Percentiles rank a stretch among this genome's conserved stretches.
Conservation (phyloP, 495 filamentous ascomycete genomes). For the Xylaria flabelliformis region DNA sequence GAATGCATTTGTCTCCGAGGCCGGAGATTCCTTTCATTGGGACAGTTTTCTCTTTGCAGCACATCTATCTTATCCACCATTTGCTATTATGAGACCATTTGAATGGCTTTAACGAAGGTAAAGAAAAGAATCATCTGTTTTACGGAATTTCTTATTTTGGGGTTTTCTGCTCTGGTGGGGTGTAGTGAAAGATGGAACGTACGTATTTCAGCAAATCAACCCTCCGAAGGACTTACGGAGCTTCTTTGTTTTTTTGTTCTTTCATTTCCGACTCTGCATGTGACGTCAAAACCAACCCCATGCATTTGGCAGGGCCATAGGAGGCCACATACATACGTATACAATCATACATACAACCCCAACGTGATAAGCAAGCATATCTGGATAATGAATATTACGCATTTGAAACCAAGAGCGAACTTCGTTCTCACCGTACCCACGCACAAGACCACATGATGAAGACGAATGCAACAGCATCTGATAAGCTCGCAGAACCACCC, state of each 20-base stretch:
- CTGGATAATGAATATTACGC: not conserved
- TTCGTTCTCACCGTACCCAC: not conserved
- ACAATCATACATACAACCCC: not conserved
- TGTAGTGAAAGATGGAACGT: not conserved
- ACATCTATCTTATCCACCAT: not conserved
- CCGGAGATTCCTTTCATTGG: not conserved
- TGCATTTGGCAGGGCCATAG: not conserved
- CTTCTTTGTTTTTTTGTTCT: conserved; percentile 6
- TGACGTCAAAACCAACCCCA: conserved; percentile 12
- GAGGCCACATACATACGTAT: not conserved
- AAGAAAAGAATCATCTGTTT: not conserved
- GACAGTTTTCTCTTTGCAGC: not conserved
- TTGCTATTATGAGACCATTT: not conserved
- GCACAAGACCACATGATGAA: not conserved
- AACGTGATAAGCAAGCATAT: not conserved
- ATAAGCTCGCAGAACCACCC: not conserved
- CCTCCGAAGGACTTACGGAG: conserved; percentile 1
- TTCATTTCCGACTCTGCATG: conserved; percentile 13
- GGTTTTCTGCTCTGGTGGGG: not conserved
- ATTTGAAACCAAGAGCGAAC: not conserved
- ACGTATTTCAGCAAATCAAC: conserved; percentile 10
- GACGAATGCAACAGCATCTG: conserved; percentile 6
- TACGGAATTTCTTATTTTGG: not conserved
- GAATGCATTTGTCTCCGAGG: not conserved
- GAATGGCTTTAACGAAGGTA: not conserved